Percentiles rank a stretch among this genome's conserved stretches.
phyloP scores from a whole-genome alignment of 257 asterid species.

The Solanum etuberosum region DNA sequence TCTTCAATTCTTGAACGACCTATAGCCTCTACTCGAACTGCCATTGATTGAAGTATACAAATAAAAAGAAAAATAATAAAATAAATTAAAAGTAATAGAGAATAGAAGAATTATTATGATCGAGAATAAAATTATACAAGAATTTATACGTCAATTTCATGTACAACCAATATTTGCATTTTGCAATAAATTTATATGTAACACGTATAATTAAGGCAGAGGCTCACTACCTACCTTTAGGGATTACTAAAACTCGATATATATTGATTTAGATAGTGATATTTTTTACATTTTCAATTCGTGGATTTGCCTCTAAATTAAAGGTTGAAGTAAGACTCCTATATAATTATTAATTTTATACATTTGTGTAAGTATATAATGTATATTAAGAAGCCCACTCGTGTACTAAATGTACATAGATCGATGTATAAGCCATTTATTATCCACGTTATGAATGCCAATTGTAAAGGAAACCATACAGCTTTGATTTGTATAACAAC shows the following conservation, averaged over 20 bases:
- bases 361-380: no score
- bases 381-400: not conserved
- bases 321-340: not conserved
- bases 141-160: no score
- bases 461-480: conserved; percentile 3
- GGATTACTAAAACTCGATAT: no score
- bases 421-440: not conserved
- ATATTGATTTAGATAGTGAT: not conserved
- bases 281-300: not conserved
- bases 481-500: not conserved
- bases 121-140: no score
- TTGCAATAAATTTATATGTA: no score
- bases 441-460: not conserved
- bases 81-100: not conserved
- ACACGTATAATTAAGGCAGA: no score
- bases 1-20: not conserved
- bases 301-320: not conserved
- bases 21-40: not conserved
- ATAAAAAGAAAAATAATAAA: not conserved
- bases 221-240: no score
- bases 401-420: not conserved
- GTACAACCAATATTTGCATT: no score
- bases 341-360: no score
- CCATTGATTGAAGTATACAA: not conserved
- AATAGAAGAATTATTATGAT: no score